These are phyloP conservation scores for Ascochyta lentis DNA, from an alignment of 2,329 filamentous ascomycete species.

Conservation along the genomic window DNA sequence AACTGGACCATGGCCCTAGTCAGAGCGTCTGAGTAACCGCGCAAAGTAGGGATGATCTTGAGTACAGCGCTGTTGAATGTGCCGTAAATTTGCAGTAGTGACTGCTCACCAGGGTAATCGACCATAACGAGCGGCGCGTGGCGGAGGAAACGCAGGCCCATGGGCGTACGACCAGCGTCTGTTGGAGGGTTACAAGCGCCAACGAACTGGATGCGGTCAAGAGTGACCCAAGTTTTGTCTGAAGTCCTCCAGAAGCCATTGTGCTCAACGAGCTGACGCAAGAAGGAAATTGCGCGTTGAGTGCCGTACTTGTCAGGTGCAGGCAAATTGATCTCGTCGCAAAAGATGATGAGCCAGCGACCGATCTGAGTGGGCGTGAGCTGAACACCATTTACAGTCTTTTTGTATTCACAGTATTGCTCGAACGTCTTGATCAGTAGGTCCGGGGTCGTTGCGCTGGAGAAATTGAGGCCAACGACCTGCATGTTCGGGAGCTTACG, in stretches of 20 bases:
- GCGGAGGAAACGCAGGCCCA: slow-evolving; percentile 91
- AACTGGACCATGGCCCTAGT: slow-evolving; percentile 98
- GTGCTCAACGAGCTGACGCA: slow-evolving; percentile 96
- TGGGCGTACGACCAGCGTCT: slow-evolving; percentile 92
- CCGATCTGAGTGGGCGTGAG: slow-evolving; percentile 96
- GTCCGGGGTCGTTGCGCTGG: slow-evolving; percentile 96
- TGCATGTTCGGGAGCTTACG: slow-evolving; percentile 99
- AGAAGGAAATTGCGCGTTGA: slow-evolving; percentile 94
- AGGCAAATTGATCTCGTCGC: slow-evolving; percentile 98
- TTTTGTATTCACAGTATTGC: slow-evolving; percentile 99
- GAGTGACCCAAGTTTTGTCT: slow-evolving; percentile 96
- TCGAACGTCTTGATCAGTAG: slow-evolving; percentile 99
- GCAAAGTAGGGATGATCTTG: slow-evolving; percentile 94
- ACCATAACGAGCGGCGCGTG: slow-evolving; percentile 99
- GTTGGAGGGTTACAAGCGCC: slow-evolving; percentile 98
- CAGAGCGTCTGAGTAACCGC: slow-evolving; percentile 90
- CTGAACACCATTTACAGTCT: slow-evolving; percentile 94
- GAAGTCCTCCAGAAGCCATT: slow-evolving; percentile 99
- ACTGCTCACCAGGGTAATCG: slow-evolving; percentile 95
- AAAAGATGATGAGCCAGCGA: slow-evolving; percentile 98
- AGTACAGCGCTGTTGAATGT: slow-evolving; percentile 96
- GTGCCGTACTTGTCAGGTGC: slow-evolving; percentile 98
- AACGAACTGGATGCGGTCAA: slow-evolving; percentile 98
- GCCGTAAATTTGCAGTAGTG: slow-evolving; percentile 95
- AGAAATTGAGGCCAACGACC: slow-evolving; percentile 98